Evolutionary conservation across 768 basidiomycete species (phyloP).

Genomic region (Tephrocybe sp.): DNA sequence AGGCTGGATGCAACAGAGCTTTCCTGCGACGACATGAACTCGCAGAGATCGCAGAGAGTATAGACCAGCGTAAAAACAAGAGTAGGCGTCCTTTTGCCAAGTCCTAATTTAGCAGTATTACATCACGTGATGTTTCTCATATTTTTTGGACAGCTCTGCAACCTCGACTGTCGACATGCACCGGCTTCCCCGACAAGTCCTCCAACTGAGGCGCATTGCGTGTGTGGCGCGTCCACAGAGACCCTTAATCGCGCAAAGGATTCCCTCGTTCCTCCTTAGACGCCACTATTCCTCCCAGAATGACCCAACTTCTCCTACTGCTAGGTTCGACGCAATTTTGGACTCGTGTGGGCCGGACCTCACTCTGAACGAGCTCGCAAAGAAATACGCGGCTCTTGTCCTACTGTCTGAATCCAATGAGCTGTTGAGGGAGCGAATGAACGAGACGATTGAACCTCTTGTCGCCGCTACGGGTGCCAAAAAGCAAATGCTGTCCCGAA

Average conservation of each 20-base stretch:
- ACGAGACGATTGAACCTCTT: constrained; percentile 1
- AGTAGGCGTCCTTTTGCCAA: too few relatives aligned
- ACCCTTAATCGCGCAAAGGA: not conserved
- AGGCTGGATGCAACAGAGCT: constrained; percentile 43
- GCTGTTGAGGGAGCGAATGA: constrained; percentile 3
- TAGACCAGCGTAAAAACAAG: not conserved
- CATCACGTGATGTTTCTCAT: constrained; percentile 16
- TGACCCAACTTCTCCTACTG: not conserved
- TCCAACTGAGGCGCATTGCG: constrained; percentile 18
- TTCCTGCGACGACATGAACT: constrained; percentile 16
- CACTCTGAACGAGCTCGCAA: constrained; percentile 20
- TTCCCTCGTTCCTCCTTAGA: not conserved
- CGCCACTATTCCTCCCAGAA: constrained; percentile 17
- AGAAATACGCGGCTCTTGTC: constrained; percentile 17
- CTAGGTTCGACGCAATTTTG: constrained; percentile 22
- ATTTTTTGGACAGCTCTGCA: constrained; percentile 9
- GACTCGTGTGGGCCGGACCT: constrained; percentile 19
- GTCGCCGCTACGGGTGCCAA: not conserved
- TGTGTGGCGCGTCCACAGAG: constrained; percentile 28
- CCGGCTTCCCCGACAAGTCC: constrained; percentile 20
- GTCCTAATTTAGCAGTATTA: constrained; percentile 5
- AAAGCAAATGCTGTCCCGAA: constrained; percentile 2
- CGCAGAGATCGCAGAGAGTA: not conserved
- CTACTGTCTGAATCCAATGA: constrained; percentile 10
- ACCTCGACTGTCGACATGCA: constrained; percentile 16